Percentiles rank a stretch among this genome's conserved stretches.
Evolutionary conservation across 139 green algal genomes (phyloP).

Genomic region (Asterochloris sp.): DNA sequence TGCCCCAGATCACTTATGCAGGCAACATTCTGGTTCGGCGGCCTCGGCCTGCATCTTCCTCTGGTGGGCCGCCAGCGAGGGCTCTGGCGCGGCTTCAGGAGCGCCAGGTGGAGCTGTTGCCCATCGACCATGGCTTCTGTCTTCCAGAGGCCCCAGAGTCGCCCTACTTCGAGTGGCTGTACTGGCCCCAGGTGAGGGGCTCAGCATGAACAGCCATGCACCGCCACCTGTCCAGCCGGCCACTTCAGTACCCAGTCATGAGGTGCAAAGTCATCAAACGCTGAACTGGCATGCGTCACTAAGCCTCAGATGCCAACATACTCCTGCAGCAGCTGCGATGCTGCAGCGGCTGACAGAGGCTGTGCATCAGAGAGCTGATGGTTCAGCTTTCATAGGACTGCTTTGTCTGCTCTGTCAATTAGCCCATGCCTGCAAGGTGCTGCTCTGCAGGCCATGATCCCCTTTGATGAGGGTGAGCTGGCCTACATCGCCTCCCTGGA

Average conservation of each 20-base stretch:
- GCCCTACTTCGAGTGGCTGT: slow-evolving; percentile 18
- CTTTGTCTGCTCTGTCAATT: no score
- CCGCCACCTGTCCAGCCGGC: no score
- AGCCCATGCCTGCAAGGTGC: neutral
- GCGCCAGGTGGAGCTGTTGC: slow-evolving; percentile 72
- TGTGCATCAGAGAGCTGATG: no score
- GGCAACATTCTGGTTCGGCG: slow-evolving; percentile 1
- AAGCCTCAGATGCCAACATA: no score
- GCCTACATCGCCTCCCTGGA: slow-evolving; percentile 81
- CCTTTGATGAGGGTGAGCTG: slow-evolving; percentile 78
- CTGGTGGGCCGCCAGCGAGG: neutral
- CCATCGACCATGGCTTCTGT: slow-evolving; percentile 98
- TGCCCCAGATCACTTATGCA: slow-evolving; percentile 45
- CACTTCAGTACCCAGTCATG: no score
- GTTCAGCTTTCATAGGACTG: no score
- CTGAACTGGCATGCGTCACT: no score
- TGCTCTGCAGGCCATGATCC: slow-evolving; percentile 56
- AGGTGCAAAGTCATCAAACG: no score
- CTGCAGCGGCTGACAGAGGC: no score
- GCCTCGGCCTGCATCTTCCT: neutral
- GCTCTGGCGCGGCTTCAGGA: slow-evolving; percentile 10
- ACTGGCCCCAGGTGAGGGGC: slow-evolving; percentile 22
- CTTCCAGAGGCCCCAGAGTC: slow-evolving; percentile 90
- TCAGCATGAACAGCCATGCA: neutral
- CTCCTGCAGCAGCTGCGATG: no score